Conservation (phyloP, 768 basidiomycete genomes). For the Suillus alpinus region DNA sequence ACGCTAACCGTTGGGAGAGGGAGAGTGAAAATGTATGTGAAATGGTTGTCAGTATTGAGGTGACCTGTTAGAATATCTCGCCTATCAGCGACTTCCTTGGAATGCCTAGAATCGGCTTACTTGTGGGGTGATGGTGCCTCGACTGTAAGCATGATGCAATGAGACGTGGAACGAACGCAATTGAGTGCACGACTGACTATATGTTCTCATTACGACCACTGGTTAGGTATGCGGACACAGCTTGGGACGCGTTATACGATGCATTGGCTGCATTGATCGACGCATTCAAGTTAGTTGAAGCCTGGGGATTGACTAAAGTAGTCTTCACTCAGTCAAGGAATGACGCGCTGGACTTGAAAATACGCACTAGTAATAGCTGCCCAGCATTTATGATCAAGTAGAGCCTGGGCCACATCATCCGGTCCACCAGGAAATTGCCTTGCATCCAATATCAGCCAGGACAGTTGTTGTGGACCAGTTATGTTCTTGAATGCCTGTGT, state of each 20-base stretch:
- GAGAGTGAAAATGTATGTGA: conserved; percentile 34
- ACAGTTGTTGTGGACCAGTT: conserved; percentile 32
- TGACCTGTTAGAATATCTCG: conserved; percentile 15
- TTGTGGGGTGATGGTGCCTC: conserved; percentile 11
- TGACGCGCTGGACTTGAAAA: not conserved
- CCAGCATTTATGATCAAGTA: conserved; percentile 55
- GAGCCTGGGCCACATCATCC: conserved; percentile 38
- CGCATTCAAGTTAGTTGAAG: conserved; percentile 34
- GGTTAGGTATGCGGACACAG: conserved; percentile 45
- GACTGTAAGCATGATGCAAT: conserved; percentile 14
- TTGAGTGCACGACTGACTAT: conserved; percentile 40
- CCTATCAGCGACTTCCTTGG: not conserved
- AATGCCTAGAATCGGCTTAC: conserved; percentile 8
- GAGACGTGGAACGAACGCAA: no score
- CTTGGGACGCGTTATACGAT: conserved; percentile 45
- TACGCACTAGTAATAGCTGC: conserved; percentile 50
- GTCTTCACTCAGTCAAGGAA: not conserved
- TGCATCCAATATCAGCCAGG: conserved; percentile 45
- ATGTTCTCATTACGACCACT: conserved; percentile 58
- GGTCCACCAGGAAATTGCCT: conserved; percentile 44
- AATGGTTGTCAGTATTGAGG: conserved; percentile 35
- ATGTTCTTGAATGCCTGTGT: conserved; percentile 34
- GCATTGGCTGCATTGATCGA: conserved; percentile 40
- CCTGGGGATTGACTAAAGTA: conserved; percentile 39
- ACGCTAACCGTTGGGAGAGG: conserved; percentile 30